A percentile compares a stretch with the other conserved stretches of the same genome.
These are phyloP conservation scores for Solanum pinnatisectum DNA, from an alignment of 257 asterid species.

Conservation along the genomic window DNA sequence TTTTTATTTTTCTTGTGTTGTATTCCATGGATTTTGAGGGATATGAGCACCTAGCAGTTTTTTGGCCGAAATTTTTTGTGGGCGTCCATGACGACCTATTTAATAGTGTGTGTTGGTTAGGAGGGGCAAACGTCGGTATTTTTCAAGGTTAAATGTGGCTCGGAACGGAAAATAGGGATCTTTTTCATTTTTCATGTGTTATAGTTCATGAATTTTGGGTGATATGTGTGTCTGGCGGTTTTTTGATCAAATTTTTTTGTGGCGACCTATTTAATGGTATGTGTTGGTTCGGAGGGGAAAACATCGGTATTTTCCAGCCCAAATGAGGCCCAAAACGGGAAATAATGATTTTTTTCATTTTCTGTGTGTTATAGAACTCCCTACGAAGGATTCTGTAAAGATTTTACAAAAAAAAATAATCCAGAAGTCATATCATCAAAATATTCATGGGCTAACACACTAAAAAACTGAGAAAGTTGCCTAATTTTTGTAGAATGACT, in stretches of 20 bases:
- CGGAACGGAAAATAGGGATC: neutral
- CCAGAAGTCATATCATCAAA: too few relatives aligned
- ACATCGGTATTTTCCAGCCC: too few relatives aligned
- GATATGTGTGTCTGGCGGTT: neutral
- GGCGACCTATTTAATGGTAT: neutral
- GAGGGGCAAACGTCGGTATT: neutral
- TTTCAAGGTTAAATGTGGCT: neutral
- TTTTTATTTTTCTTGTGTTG: too few relatives aligned
- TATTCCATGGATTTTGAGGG: too few relatives aligned
- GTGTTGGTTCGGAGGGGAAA: neutral
- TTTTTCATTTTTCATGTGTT: neutral
- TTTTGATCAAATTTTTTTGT: too few relatives aligned
- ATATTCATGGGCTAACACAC: too few relatives aligned
- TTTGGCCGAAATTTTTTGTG: neutral
- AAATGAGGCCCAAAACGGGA: neutral
- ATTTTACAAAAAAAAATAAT: neutral
- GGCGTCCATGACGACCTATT: neutral
- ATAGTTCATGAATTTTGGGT: neutral
- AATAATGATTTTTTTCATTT: too few relatives aligned
- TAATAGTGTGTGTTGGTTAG: neutral
- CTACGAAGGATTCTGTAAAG: too few relatives aligned
- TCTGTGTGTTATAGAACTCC: too few relatives aligned
- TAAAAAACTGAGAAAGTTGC: rapidly evolving
- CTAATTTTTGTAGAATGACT: too few relatives aligned
- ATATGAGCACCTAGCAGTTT: neutral